Conservation (phyloP, 2,329 filamentous ascomycete genomes). For the Penicillium freii region DNA sequence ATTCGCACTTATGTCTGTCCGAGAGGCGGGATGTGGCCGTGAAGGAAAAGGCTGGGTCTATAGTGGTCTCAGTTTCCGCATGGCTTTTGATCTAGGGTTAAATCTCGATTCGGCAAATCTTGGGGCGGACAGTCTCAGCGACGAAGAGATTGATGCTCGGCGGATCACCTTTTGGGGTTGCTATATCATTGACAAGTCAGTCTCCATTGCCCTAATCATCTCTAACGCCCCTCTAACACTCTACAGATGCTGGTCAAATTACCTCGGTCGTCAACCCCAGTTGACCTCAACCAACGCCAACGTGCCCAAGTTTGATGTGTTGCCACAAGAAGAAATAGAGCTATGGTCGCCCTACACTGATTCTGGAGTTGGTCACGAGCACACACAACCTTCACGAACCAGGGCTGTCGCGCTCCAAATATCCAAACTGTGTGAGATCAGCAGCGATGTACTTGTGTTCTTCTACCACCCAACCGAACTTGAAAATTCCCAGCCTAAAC, state of each 20-base stretch:
- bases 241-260: constrained; percentile 85
- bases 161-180: constrained; percentile 96
- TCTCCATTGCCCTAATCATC: background rate
- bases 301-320: constrained; percentile 85
- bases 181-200: constrained; percentile 89
- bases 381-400: constrained; percentile 77
- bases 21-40: constrained; percentile 89
- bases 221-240: constrained; percentile 14
- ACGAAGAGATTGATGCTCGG: constrained; percentile 83
- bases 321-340: constrained; percentile 81
- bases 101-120: constrained; percentile 76
- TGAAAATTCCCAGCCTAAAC: constrained; percentile 66
- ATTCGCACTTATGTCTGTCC: constrained; percentile 89
- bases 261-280: constrained; percentile 86
- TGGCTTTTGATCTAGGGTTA: constrained; percentile 91
- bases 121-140: constrained; percentile 62
- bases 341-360: constrained; percentile 89
- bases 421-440: constrained; percentile 84
- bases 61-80: constrained; percentile 96
- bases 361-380: constrained; percentile 68
- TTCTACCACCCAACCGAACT: constrained; percentile 80
- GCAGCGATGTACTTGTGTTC: constrained; percentile 79
- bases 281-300: constrained; percentile 76
- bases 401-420: constrained; percentile 79
- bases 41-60: constrained; percentile 98